Base-by-base conservation (phyloP, 2,329 filamentous ascomycete species). In the Beauveria australis region DNA sequence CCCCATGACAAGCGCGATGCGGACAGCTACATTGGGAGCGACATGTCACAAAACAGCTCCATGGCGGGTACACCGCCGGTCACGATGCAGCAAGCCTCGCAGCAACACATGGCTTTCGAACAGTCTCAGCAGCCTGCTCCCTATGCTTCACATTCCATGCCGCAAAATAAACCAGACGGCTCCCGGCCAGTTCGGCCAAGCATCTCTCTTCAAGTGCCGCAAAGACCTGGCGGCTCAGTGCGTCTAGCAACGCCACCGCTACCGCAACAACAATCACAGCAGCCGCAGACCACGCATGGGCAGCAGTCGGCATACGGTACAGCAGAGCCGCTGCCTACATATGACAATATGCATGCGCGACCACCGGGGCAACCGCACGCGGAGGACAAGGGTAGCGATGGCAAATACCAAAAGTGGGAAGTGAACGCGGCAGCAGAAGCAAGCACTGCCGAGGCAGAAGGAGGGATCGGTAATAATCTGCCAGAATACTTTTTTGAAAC, bases 1-100 rank as follows among this genome's bases (percentile, higher is more conserved):
- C 16, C 40, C 3, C 58, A 19, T 10, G 58, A 40, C 19, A 53
- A 37, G 10, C 18, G 9, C 16, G 58, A 47, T n/a, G 18, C 26
- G 28, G 44, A 53, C 18, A 30, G 16, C 41, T 53, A 53, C 56
- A 33, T 46, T 33, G 40, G 24, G n/a, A 8, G 26, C n/a, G 49
- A 53, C 30, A n/a, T 53, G 41, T 46, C 56, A 22, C 49, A 28
- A 60, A 89, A 87, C 66, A 76, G 66, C 62, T 70, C 67, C 63
- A 79, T 81, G 1, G 79, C 83, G 18, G 85, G 89, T 65, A 85
- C 85, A 5, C 87, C 88, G 0, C 89, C 89, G 65, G 86, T 87
- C 14, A 67, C 72, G 12, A 70, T 68, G 66, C 58, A 3, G 84
- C 82, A 16, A 61, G 63, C 26, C 28, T 59, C 49, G 6, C 62